Conservation (phyloP, 2,329 filamentous ascomycete species). For the Aspergillus puulaauensis region DNA sequence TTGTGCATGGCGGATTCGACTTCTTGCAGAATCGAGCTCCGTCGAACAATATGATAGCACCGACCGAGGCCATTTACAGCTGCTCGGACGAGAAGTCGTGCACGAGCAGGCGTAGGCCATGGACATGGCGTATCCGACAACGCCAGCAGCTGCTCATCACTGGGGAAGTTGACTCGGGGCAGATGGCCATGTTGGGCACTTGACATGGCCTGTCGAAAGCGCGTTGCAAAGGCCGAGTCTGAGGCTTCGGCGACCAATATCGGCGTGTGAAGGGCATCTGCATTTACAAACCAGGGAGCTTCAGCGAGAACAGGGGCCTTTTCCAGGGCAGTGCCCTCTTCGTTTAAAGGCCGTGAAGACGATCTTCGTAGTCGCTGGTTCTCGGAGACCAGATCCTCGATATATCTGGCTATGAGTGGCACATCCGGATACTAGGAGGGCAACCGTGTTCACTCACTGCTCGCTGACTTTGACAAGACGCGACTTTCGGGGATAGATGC, state of each 20-base stretch:
- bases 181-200: neutral
- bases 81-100: neutral
- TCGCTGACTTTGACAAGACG: neutral
- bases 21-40: neutral
- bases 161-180: neutral
- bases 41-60: neutral
- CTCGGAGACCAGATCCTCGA: neutral
- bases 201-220: neutral
- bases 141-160: neutral
- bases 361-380: neutral
- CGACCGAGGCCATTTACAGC: neutral
- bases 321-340: neutral
- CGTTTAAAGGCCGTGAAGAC: neutral
- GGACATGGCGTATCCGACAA: neutral
- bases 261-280: neutral
- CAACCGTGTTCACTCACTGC: neutral
- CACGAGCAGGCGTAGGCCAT: neutral
- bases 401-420: neutral
- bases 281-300: neutral
- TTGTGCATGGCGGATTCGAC: neutral
- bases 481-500: neutral
- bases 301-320: neutral
- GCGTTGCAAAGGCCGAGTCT: neutral
- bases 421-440: too few species aligned
- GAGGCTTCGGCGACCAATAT: neutral